Base-by-base conservation (phyloP, 495 filamentous ascomycete genomes). In the Filosporella fistucella region DNA sequence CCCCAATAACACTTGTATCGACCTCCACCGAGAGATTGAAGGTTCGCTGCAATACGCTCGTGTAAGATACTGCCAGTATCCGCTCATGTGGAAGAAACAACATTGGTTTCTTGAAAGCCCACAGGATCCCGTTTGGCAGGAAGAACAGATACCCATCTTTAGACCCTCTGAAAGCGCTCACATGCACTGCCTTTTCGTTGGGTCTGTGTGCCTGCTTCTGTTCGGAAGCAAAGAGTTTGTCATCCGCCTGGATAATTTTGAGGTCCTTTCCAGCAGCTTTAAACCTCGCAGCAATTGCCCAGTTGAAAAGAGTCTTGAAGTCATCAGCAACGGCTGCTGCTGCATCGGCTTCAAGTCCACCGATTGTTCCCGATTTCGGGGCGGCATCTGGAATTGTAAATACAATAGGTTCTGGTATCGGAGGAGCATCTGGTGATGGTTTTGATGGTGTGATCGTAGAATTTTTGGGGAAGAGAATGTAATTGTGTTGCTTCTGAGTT, bases 71-170 rank as follows among this genome's bases (percentile, higher is more conserved):
- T 9, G 86, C 86, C 2, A 82, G 81, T 42, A 97, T 85, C 30
- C 74, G 69, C 35, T 85, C 79, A 36, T 94, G 85, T 2, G 88
- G 81, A 51, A 97, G 82, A 70, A 89, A 96, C 13, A 88, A 57
- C 20, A 98, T 68, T 0, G 93, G 93, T 60, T 98, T 98, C 65
- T 96, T 96, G 77, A 95, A 97, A 1, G 81, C 90, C 73, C 86
- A 98, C 23, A 98, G 62, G 36, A 98, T 91, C 2, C 93, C 93
- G 17, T 75, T 82, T 33, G 85, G 78, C 6, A 96, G 72, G 60
- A 97, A 85, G 66, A 95, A 97, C 10, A 98, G 74, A 51, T 83
- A 98, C 10, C 93, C 91, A 64, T 98, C 93, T 75, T 98, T 98
- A 56, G 82, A 91, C 1, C 93, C 93, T 32, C 90, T 76, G 69